A percentile compares a stretch with the other conserved stretches of the same genome.
phyloP scores from a whole-genome alignment of 2,329 filamentous ascomycete genomes.

The Fusarium fracticaudum region DNA sequence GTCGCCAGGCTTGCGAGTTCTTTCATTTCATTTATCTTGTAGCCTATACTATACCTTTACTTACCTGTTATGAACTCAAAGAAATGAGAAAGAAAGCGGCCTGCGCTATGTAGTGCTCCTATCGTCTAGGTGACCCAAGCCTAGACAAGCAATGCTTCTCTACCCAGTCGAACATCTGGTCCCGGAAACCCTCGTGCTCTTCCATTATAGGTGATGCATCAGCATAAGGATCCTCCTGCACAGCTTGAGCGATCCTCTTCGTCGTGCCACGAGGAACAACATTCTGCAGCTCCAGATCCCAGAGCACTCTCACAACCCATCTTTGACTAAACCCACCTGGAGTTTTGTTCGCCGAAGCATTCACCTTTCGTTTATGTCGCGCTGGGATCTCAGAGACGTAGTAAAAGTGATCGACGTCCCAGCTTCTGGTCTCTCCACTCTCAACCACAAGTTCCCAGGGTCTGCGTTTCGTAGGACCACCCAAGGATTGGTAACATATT shows the following conservation, averaged over 20 bases:
- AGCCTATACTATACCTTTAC: neutral
- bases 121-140: neutral
- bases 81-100: neutral
- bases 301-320: conserved; percentile 7
- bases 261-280: neutral
- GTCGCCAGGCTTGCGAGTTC: no score
- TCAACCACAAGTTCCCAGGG: neutral
- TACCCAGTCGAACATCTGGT: neutral
- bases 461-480: neutral
- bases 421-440: neutral
- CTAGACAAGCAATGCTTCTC: neutral
- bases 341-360: neutral
- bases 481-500: neutral
- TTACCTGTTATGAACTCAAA: neutral
- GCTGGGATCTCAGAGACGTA: neutral
- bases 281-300: neutral
- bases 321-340: neutral
- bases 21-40: neutral
- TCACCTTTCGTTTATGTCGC: neutral
- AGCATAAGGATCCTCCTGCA: neutral
- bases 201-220: neutral
- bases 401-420: neutral
- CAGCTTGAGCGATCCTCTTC: neutral
- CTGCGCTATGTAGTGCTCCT: neutral
- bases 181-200: neutral